phyloP scores from a whole-genome alignment of 441 rosid genomes.

The Cnidoscolus chayamansa region DNA sequence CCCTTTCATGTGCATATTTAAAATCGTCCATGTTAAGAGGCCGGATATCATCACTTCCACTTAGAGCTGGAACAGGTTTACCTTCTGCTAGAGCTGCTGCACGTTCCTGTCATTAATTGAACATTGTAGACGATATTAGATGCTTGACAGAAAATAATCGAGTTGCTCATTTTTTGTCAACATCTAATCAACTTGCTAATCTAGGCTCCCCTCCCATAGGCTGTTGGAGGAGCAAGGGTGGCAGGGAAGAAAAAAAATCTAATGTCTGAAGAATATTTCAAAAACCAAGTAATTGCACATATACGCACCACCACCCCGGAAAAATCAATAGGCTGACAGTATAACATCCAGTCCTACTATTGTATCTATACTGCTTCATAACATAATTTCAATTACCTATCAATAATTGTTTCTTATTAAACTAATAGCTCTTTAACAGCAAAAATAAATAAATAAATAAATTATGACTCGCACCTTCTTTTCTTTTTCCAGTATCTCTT shows the following conservation, averaged over 20 bases:
- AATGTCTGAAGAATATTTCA: too few relatives aligned
- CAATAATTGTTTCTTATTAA: neutral
- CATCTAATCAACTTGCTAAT: too few relatives aligned
- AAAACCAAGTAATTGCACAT: too few relatives aligned
- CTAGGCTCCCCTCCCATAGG: too few relatives aligned
- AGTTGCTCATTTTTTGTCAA: too few relatives aligned
- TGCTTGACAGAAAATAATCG: neutral
- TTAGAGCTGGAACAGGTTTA: constrained; percentile 60
- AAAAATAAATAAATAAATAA: neutral
- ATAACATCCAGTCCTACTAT: too few relatives aligned
- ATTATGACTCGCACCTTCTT: constrained; percentile 45
- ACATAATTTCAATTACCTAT: too few relatives aligned
- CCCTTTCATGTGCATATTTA: constrained; percentile 69
- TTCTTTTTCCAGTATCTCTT: constrained; percentile 70
- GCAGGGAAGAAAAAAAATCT: too few relatives aligned
- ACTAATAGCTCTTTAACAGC: neutral
- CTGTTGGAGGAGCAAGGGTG: too few relatives aligned
- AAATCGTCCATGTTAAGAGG: constrained; percentile 66
- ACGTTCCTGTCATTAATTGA: constrained; percentile 43
- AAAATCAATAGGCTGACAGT: too few relatives aligned
- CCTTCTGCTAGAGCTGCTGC: constrained; percentile 65
- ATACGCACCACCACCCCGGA: too few relatives aligned
- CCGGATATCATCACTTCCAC: constrained; percentile 66
- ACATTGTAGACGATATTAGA: constrained; percentile 8
- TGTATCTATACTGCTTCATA: too few relatives aligned